Base-by-base conservation (phyloP, 148 eudicot genomes). In the Suaeda aralocaspica region DNA sequence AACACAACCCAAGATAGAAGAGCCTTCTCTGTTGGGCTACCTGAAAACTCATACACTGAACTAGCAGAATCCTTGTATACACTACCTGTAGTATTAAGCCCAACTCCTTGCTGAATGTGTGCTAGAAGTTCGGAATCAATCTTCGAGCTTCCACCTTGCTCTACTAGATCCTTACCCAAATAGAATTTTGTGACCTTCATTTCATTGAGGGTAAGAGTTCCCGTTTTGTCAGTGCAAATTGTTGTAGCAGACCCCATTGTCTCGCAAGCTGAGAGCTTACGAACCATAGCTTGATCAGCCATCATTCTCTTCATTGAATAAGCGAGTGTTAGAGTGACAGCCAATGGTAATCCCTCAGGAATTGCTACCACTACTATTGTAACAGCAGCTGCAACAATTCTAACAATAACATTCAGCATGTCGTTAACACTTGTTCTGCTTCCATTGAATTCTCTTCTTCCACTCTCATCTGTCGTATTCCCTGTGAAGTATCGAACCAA, bases 201-300 rank as follows among this genome's bases (percentile, higher is more conserved):
- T 42, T 73, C 66, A 28, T 78, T 78, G 21, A 73, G 56, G 1
- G 82, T 78, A 12, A 78, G 74, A 22, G 82, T 78, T 3, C 82
- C 82, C 6, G 82, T 78, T 55, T 78, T 79, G 42, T 79, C 82
- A 0, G 82, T 79, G 46, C 82, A 79, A 58, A 79, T 79, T 44
- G 73, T 71, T 44, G 79, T 79, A 15, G 82, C 82, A 5, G 76
- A 79, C 30, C 82, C 82, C 82, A 79, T 79, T 1, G 82, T 79
- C 64, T 79, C 82, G 65, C 82, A 79, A 4, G 82, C 82, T 22
- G 82, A 79, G 18, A 79, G 69, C 30, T 78, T 78, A 15, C 82
- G 69, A 15, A 75, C 82, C 82, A 78, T 74, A 9, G 82, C 82
- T 0, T 69, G 57, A 59, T 78, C 82, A 28, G 46, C 74, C 82